phyloP scores from a whole-genome alignment of 768 basidiomycete species.

The Rhizopogon salebrosus region DNA sequence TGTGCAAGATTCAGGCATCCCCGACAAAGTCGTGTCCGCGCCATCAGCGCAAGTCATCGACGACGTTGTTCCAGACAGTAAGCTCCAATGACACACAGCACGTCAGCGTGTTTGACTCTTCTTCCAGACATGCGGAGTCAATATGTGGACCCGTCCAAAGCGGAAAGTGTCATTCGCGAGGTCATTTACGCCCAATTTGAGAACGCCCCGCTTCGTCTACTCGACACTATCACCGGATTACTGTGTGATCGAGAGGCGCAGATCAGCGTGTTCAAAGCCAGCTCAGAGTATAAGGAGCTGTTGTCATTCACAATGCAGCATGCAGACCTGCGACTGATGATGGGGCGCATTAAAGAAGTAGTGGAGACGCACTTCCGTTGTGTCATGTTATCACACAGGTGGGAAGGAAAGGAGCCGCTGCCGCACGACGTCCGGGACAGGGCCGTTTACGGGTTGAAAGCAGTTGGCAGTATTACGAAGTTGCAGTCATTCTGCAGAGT shows the following conservation, averaged over 20 bases:
- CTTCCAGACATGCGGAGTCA: not conserved
- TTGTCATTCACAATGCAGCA: not conserved
- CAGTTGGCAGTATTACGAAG: not conserved
- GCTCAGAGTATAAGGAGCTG: not conserved
- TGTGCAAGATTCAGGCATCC: no score
- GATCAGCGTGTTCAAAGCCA: not conserved
- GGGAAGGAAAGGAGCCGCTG: no score
- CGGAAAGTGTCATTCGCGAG: not conserved
- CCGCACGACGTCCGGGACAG: not conserved
- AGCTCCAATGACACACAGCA: no score
- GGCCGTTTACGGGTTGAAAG: not conserved
- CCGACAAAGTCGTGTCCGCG: no score
- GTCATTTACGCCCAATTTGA: not conserved
- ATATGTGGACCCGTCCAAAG: not conserved
- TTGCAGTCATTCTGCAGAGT: no score
- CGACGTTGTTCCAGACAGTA: no score
- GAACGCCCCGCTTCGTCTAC: not conserved
- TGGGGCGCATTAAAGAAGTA: not conserved
- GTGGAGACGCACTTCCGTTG: not conserved
- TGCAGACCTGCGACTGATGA: not conserved
- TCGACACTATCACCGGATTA: not conserved
- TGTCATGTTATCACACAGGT: not conserved
- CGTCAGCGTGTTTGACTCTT: no score
- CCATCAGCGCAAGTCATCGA: no score
- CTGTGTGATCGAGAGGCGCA: not conserved